Conservation (phyloP, 495 filamentous ascomycete species). For the Penicillium crystallinum region DNA sequence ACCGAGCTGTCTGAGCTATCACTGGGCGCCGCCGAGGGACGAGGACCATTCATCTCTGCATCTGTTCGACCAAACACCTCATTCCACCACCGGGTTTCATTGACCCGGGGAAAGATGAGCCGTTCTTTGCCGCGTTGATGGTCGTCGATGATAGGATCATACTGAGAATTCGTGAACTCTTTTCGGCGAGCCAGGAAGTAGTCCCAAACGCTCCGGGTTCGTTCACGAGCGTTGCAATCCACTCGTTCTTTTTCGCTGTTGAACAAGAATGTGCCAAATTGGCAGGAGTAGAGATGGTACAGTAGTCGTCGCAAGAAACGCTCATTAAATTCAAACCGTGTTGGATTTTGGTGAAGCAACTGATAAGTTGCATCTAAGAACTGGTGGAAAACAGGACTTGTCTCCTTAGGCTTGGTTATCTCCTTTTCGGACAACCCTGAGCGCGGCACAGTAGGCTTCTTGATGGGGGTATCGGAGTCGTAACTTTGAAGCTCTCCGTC, state of each 20-base stretch:
- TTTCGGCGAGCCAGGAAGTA: constrained; percentile 78
- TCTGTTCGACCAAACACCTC: constrained; percentile 81
- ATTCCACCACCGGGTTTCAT: constrained; percentile 82
- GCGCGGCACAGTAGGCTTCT: constrained; percentile 38
- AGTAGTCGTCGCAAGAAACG: constrained; percentile 84
- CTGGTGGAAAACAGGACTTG: constrained; percentile 96
- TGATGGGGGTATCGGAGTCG: constrained; percentile 42
- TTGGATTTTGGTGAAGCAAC: constrained; percentile 78
- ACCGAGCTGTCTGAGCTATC: constrained; percentile 30
- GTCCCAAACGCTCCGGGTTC: constrained; percentile 89
- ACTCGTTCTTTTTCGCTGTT: constrained; percentile 88
- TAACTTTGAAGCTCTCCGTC: constrained; percentile 58
- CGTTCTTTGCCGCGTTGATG: constrained; percentile 70
- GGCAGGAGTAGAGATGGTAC: constrained; percentile 93
- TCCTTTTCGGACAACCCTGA: constrained; percentile 44
- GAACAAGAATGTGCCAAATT: constrained; percentile 95
- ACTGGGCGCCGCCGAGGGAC: constrained; percentile 13
- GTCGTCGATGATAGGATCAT: constrained; percentile 73
- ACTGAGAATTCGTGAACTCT: constrained; percentile 77
- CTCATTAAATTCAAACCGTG: constrained; percentile 95
- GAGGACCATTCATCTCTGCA: constrained; percentile 83
- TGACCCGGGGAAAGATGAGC: constrained; percentile 69
- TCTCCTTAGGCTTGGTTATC: constrained; percentile 71
- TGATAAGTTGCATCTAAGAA: constrained; percentile 96
- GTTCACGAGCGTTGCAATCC: constrained; percentile 63